These are phyloP conservation scores for Puccinia polysora DNA, from an alignment of 1,284 basidiomycete genomes.

Conservation along the genomic window DNA sequence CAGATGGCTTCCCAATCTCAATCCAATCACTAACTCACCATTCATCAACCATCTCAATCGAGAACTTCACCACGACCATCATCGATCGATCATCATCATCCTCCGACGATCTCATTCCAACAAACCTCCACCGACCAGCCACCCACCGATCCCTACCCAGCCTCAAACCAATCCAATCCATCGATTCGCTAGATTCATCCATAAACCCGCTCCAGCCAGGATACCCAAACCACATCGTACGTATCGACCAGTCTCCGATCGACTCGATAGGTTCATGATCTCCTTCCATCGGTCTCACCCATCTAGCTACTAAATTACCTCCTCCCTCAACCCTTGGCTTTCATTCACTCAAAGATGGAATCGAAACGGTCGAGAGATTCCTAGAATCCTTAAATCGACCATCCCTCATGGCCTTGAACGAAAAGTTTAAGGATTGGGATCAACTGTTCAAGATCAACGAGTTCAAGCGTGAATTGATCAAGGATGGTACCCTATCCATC, in stretches of 20 bases:
- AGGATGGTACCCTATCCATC: conserved; percentile 12
- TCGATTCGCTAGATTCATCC: not conserved
- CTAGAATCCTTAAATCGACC: conserved; percentile 18
- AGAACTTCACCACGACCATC: too few relatives aligned
- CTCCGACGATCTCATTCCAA: too few relatives aligned
- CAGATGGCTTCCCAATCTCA: too few relatives aligned
- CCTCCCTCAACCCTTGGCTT: not conserved
- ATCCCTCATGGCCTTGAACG: not conserved
- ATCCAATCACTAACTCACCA: too few relatives aligned
- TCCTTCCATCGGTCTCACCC: not conserved
- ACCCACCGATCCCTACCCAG: too few relatives aligned
- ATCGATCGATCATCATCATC: too few relatives aligned
- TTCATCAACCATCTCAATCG: too few relatives aligned
- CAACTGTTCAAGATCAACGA: conserved; percentile 5
- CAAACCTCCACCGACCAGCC: too few relatives aligned
- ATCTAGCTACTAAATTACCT: not conserved
- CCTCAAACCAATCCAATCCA: too few relatives aligned
- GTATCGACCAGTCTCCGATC: not conserved
- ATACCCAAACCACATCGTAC: conserved; percentile 37
- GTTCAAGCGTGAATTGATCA: not conserved
- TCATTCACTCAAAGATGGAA: conserved; percentile 14
- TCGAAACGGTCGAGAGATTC: conserved; percentile 20
- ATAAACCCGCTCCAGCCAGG: conserved; percentile 14
- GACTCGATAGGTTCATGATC: too few relatives aligned
- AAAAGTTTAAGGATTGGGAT: conserved; percentile 26